Evolutionary conservation across 1,284 basidiomycete species (phyloP).

Genomic region (Mycena citricolor): DNA sequence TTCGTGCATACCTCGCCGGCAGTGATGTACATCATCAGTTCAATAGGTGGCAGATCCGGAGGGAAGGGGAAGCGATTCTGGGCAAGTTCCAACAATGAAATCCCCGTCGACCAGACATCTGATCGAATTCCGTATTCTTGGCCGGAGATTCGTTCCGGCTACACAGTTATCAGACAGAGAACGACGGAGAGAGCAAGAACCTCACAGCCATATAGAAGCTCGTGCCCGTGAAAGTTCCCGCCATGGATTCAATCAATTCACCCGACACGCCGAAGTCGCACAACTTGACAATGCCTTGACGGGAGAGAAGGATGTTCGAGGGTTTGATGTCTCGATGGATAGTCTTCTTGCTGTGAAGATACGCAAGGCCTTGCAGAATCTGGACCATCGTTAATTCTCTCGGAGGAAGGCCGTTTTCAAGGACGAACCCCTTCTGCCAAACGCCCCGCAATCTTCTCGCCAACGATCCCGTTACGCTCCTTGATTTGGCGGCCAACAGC

Average conservation of each 20-base stretch:
- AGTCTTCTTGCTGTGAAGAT: slow-evolving; percentile 88
- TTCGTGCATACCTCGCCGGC: slow-evolving; percentile 67
- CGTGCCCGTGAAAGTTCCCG: slow-evolving; percentile 95
- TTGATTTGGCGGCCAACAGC: slow-evolving; percentile 85
- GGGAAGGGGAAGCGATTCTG: slow-evolving; percentile 97
- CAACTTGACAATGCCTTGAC: slow-evolving; percentile 86
- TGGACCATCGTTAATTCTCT: slow-evolving; percentile 31
- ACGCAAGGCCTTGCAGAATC: slow-evolving; percentile 89
- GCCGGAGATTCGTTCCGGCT: slow-evolving; percentile 94
- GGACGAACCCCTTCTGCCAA: slow-evolving; percentile 83
- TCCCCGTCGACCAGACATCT: slow-evolving; percentile 97
- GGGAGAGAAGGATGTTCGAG: slow-evolving; percentile 89
- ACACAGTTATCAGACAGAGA: slow-evolving; percentile 18
- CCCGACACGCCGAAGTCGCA: slow-evolving; percentile 98
- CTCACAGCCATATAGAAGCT: slow-evolving; percentile 97
- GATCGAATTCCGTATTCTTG: slow-evolving; percentile 90
- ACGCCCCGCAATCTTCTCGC: slow-evolving; percentile 90
- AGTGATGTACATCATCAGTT: slow-evolving; percentile 91
- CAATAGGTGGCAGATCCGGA: slow-evolving; percentile 88
- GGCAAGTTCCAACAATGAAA: slow-evolving; percentile 91
- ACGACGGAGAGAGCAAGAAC: slow-evolving; percentile 24
- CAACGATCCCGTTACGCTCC: slow-evolving; percentile 77
- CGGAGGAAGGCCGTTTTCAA: slow-evolving; percentile 5
- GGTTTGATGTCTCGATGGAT: slow-evolving; percentile 99
- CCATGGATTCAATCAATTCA: slow-evolving; percentile 87